Evolutionary conservation across 2,329 filamentous ascomycete species (phyloP).

Genomic region (Fusarium caatingaense): DNA sequence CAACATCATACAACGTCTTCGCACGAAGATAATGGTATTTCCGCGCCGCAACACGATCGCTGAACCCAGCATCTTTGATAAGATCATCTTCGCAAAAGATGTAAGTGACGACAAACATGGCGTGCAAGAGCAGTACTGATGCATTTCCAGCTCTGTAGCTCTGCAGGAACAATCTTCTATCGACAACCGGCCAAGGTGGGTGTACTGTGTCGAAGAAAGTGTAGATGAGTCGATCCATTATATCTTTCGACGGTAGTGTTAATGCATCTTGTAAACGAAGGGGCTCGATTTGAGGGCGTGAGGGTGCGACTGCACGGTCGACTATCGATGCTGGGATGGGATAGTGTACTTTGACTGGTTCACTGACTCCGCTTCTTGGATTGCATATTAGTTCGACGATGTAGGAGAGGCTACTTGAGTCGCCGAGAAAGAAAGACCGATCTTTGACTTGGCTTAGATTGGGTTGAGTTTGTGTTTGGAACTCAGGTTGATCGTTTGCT

Average conservation of each 20-base stretch:
- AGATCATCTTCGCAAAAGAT: constrained; percentile 26
- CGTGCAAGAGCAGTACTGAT: constrained; percentile 16
- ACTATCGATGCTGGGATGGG: constrained; percentile 35
- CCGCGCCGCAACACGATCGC: constrained; percentile 23
- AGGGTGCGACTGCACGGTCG: constrained; percentile 14
- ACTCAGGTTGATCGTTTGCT: no score
- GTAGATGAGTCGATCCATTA: constrained; percentile 24
- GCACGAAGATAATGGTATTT: constrained; percentile 34
- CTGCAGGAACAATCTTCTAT: constrained; percentile 3
- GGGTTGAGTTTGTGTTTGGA: not conserved
- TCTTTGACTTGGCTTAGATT: not conserved
- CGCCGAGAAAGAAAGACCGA: constrained; percentile 22
- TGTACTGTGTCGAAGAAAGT: constrained; percentile 24
- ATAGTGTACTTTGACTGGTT: constrained; percentile 39
- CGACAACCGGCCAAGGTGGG: constrained; percentile 24
- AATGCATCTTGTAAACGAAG: constrained; percentile 23
- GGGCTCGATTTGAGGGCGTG: constrained; percentile 7
- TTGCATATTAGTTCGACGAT: constrained; percentile 38
- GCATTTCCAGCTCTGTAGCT: constrained; percentile 4
- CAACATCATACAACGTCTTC: constrained; percentile 29
- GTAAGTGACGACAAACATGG: constrained; percentile 20
- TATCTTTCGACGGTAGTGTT: not conserved
- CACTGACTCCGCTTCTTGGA: constrained; percentile 23
- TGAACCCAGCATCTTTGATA: constrained; percentile 20
- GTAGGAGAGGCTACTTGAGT: constrained; percentile 34